Evolutionary conservation across 73 alveolate species (phyloP).

Genomic region (Loxodes magnus): DNA sequence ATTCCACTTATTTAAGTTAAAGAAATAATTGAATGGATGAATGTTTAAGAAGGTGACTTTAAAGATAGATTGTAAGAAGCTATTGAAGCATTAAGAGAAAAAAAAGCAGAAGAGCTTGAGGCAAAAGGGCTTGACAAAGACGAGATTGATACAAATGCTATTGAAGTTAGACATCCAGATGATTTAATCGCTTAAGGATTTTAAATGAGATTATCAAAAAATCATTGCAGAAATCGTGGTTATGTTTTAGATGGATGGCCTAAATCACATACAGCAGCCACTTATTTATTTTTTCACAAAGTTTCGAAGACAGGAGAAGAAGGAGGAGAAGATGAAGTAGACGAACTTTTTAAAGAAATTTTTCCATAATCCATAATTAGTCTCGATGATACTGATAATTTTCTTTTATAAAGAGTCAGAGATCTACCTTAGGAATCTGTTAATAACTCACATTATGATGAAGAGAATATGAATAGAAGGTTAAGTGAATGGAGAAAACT

Average conservation of each 20-base stretch:
- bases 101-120: slow-evolving; percentile 6
- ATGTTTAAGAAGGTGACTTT: slow-evolving; percentile 7
- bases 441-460: slow-evolving; percentile 38
- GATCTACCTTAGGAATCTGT: slow-evolving; percentile 11
- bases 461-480: slow-evolving; percentile 37
- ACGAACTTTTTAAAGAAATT: slow-evolving; percentile 23
- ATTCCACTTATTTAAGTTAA: slow-evolving; percentile 64
- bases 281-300: slow-evolving; percentile 41
- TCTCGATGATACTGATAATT: slow-evolving; percentile 25
- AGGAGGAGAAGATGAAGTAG: slow-evolving; percentile 23
- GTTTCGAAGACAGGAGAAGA: slow-evolving; percentile 32
- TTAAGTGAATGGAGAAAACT: slow-evolving; percentile 46
- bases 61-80: slow-evolving; percentile 54
- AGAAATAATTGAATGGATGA: slow-evolving; percentile 38
- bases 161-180: slow-evolving; percentile 42
- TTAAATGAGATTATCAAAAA: slow-evolving; percentile 46
- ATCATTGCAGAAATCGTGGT: slow-evolving; percentile 83
- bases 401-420: slow-evolving; percentile 19
- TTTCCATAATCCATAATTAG: slow-evolving; percentile 30
- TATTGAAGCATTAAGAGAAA: slow-evolving; percentile 17
- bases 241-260: slow-evolving; percentile 88
- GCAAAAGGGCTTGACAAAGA: slow-evolving; percentile 3
- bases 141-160: neutral
- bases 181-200: slow-evolving; percentile 53
- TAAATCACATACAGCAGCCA: slow-evolving; percentile 47